Evolutionary conservation across 2,329 filamentous ascomycete genomes (phyloP).

Genomic region (Alternaria dauci): DNA sequence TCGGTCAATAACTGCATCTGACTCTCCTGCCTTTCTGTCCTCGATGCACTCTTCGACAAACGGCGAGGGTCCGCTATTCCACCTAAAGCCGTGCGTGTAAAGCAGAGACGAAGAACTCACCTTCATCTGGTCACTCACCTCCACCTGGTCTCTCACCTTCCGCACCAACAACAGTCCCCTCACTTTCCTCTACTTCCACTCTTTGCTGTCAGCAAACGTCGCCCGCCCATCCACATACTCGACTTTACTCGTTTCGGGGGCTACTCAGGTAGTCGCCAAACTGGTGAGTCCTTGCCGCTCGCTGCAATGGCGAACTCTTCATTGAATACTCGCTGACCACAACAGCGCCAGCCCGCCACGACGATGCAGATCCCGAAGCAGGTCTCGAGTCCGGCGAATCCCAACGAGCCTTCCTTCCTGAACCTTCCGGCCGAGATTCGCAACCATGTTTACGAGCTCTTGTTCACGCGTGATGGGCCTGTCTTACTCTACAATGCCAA

Average conservation of each 20-base stretch:
- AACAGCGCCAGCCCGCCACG: not conserved
- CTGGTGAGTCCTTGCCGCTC: not conserved
- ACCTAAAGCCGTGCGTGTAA: not conserved
- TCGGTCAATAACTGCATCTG: no score
- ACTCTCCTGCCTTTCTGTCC: no score
- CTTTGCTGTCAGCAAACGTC: not conserved
- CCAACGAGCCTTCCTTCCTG: not conserved
- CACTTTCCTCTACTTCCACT: fast-evolving
- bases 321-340: not conserved
- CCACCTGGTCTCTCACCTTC: not conserved
- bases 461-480: constrained; percentile 16
- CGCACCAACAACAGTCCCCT: not conserved
- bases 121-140: not conserved
- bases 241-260: not conserved
- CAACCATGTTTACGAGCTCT: constrained; percentile 16
- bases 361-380: not conserved
- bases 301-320: not conserved
- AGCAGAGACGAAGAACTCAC: not conserved
- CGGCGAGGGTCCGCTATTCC: not conserved
- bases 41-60: no score
- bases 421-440: constrained; percentile 11
- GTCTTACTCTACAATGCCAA: not conserved
- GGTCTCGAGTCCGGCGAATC: not conserved
- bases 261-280: not conserved
- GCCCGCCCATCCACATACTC: not conserved